Evolutionary conservation across 257 asterid genomes (phyloP).

Genomic region (Solanum tarapatanum): DNA sequence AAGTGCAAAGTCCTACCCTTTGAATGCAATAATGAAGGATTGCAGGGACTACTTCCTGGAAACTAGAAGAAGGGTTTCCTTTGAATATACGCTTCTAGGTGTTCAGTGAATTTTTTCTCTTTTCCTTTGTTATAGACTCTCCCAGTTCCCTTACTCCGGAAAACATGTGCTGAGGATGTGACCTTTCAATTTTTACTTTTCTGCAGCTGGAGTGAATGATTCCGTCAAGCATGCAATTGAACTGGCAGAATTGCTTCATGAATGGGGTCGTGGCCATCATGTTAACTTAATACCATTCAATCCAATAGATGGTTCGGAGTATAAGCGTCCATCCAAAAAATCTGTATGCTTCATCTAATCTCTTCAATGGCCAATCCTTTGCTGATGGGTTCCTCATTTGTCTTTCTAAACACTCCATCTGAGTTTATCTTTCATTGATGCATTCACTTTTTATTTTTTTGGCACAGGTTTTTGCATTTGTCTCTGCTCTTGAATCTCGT

Average conservation of each 20-base stretch:
- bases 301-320: conserved; percentile 74
- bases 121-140: not conserved
- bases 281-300: conserved; percentile 88
- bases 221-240: conserved; percentile 62
- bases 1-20: conserved; percentile 81
- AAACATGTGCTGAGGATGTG: not conserved
- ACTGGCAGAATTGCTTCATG: conserved; percentile 65
- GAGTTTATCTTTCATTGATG: not conserved
- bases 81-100: conserved; percentile 90
- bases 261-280: conserved; percentile 88
- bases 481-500: conserved; percentile 67
- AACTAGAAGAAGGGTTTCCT: conserved; percentile 83
- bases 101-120: conserved; percentile 1
- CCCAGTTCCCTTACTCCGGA: not conserved
- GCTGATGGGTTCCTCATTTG: not conserved
- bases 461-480: conserved; percentile 63
- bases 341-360: conserved; percentile 29
- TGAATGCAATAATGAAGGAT: conserved; percentile 90
- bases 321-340: conserved; percentile 66
- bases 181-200: not conserved
- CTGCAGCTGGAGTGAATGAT: conserved; percentile 85
- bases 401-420: not conserved
- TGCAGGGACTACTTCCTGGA: conserved; percentile 79
- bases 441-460: not conserved
- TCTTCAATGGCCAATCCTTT: not conserved